phyloP scores from a whole-genome alignment of 108 stramenopile species.

The Skeletonema costatum region DNA sequence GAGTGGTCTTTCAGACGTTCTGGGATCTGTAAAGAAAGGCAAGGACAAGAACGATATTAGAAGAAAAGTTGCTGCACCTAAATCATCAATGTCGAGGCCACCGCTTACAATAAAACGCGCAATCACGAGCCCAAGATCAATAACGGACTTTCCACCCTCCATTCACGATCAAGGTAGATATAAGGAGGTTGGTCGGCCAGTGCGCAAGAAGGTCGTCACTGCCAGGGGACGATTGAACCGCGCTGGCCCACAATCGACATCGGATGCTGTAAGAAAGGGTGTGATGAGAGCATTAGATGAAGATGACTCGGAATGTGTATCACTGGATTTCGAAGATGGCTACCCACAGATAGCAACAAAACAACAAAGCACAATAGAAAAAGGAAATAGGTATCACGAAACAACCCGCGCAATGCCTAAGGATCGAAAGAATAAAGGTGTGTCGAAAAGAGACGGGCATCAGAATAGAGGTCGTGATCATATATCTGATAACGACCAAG shows the following conservation, averaged over 20 bases:
- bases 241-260: neutral
- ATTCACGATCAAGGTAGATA: neutral
- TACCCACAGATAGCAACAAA: neutral
- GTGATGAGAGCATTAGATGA: slow-evolving; percentile 3
- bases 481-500: neutral
- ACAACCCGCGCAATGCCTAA: neutral
- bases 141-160: neutral
- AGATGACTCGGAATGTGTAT: neutral
- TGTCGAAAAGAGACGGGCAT: neutral
- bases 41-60: neutral
- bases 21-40: slow-evolving; percentile 8
- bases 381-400: neutral
- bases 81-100: neutral
- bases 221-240: neutral
- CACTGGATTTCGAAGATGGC: neutral
- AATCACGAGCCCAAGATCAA: neutral
- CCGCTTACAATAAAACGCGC: neutral
- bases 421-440: neutral
- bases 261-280: neutral
- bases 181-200: neutral
- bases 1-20: slow-evolving; percentile 21
- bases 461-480: neutral
- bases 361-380: neutral
- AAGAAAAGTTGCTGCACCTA: neutral
- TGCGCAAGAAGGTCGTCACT: neutral